Conservation (phyloP, 2,329 filamentous ascomycete species). For the Penicillium brasilianum region DNA sequence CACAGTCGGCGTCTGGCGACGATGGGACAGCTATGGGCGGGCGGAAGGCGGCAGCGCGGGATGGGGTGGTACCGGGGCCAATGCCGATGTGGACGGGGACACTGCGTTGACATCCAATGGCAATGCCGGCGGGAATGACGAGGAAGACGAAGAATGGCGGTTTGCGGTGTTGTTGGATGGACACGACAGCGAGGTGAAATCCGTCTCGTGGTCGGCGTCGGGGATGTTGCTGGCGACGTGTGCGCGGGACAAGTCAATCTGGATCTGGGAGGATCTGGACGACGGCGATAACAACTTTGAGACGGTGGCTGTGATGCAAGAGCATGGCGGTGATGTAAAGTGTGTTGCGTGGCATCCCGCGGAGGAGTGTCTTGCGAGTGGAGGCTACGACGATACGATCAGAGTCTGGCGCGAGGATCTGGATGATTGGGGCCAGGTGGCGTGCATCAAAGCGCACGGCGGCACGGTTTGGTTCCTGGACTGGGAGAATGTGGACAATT, state of each 20-base stretch:
- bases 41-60: slow-evolving; percentile 29
- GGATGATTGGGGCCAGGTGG: slow-evolving; percentile 93
- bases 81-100: background rate
- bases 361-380: slow-evolving; percentile 78
- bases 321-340: slow-evolving; percentile 96
- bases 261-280: slow-evolving; percentile 95
- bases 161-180: slow-evolving; percentile 92
- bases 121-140: slow-evolving; percentile 51
- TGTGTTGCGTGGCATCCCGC: slow-evolving; percentile 89
- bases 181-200: slow-evolving; percentile 94
- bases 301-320: slow-evolving; percentile 90
- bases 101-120: slow-evolving; percentile 22
- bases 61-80: slow-evolving; percentile 33
- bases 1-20: slow-evolving; percentile 83
- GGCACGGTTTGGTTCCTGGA: slow-evolving; percentile 91
- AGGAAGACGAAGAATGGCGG: slow-evolving; percentile 82
- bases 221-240: slow-evolving; percentile 88
- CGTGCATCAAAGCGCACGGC: slow-evolving; percentile 76
- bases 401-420: slow-evolving; percentile 87
- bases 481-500: slow-evolving; percentile 58
- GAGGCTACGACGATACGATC: slow-evolving; percentile 93
- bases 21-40: slow-evolving; percentile 57
- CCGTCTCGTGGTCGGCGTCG: slow-evolving; percentile 65
- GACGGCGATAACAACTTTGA: slow-evolving; percentile 94
- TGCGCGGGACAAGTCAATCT: slow-evolving; percentile 89